A percentile compares a stretch with the other conserved stretches of the same genome.
Conservation (phyloP, 2,329 filamentous ascomycete species). For the Cladosporium halotolerans region DNA sequence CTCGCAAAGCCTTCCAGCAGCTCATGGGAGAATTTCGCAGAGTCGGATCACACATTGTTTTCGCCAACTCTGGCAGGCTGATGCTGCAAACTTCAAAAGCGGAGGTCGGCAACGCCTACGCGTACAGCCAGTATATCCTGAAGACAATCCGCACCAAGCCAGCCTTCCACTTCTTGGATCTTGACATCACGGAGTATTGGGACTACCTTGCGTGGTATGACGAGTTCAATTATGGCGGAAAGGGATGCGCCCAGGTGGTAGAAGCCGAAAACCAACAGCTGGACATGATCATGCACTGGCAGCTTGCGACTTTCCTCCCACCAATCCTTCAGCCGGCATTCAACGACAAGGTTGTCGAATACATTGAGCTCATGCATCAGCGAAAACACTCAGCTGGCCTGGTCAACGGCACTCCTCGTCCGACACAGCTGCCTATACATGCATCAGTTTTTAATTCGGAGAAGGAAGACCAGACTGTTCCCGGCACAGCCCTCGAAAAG, state of each 20-base stretch:
- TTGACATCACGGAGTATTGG: conserved; percentile 99
- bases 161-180: conserved; percentile 91
- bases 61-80: conserved; percentile 81
- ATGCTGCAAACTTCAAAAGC: conserved; percentile 93
- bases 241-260: conserved; percentile 76
- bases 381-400: conserved; percentile 60
- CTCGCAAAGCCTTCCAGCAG: conserved; percentile 91
- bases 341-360: conserved; percentile 88
- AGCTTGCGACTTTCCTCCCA: conserved; percentile 85
- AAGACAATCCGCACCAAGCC: conserved; percentile 96
- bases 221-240: conserved; percentile 96
- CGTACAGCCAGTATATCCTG: conserved; percentile 94
- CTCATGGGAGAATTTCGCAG: conserved; percentile 94
- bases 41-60: conserved; percentile 93
- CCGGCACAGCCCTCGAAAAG: conserved; percentile 64
- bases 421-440: conserved; percentile 56
- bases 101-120: conserved; percentile 92
- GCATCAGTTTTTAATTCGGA: conserved; percentile 50
- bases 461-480: conserved; percentile 52
- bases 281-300: conserved; percentile 97
- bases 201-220: conserved; percentile 99
- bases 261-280: conserved; percentile 71
- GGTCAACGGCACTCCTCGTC: conserved; percentile 45
- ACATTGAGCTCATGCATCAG: conserved; percentile 87
- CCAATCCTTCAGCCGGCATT: conserved; percentile 74